Evolutionary conservation across 1,284 basidiomycete genomes (phyloP).

Genomic region (Pyrrhoderma lamaoense): DNA sequence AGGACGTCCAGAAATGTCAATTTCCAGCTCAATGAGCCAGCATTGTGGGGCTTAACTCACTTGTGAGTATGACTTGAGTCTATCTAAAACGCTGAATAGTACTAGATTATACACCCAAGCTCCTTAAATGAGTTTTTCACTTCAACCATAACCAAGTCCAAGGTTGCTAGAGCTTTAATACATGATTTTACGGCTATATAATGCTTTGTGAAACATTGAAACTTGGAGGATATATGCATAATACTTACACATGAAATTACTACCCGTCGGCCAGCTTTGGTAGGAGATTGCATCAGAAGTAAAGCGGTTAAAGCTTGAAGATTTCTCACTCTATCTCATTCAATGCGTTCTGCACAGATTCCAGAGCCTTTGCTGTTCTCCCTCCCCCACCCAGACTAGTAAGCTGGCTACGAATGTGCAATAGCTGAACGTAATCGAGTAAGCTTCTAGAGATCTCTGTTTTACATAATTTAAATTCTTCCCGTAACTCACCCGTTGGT

Average conservation of each 20-base stretch:
- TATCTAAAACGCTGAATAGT: background rate
- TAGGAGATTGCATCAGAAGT: background rate
- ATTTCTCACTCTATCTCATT: background rate
- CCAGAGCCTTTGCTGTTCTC: constrained; percentile 6
- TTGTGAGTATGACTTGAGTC: background rate
- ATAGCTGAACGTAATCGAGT: background rate
- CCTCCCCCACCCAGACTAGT: constrained; percentile 2
- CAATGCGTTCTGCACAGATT: background rate
- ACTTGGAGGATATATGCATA: background rate
- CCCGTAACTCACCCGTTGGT: no score
- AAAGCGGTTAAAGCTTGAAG: no score
- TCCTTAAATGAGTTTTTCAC: background rate
- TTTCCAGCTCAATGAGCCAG: no score
- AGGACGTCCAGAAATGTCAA: background rate
- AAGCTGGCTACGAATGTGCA: background rate
- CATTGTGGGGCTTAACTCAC: background rate
- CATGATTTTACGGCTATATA: background rate
- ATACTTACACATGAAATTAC: background rate
- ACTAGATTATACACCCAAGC: background rate
- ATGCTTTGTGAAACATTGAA: background rate
- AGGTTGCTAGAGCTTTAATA: background rate
- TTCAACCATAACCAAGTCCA: background rate
- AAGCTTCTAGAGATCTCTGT: no score
- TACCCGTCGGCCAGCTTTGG: background rate
- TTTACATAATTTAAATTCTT: no score